Percentiles rank a stretch among this genome's conserved stretches.
These are phyloP conservation scores for Linderina pennispora DNA, from an alignment of 192 early-diverging fungal genomes.

Conservation along the genomic window DNA sequence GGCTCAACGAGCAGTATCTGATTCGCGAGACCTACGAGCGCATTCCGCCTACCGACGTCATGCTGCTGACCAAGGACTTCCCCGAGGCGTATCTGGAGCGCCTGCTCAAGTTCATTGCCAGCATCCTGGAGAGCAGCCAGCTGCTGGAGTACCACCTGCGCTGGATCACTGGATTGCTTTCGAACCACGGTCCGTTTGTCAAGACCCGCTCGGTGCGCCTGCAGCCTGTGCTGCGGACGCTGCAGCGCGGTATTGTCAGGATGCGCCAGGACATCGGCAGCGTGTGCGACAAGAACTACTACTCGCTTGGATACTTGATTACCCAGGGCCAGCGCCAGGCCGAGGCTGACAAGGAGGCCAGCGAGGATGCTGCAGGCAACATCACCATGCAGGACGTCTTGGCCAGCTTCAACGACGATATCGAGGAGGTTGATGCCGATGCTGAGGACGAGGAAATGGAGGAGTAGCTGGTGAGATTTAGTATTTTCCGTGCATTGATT, in stretches of 20 bases:
- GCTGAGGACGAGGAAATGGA: not conserved
- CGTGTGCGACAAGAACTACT: constrained; percentile 44
- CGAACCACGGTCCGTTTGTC: constrained; percentile 70
- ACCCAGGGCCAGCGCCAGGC: constrained; percentile 29
- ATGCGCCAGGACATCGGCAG: constrained; percentile 46
- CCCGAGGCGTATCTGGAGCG: constrained; percentile 83
- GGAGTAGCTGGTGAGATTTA: too few relatives aligned
- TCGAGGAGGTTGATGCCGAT: constrained; percentile 25
- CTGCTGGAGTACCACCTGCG: constrained; percentile 83
- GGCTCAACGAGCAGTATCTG: constrained; percentile 80
- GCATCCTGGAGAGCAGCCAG: constrained; percentile 71
- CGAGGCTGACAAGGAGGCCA: constrained; percentile 15
- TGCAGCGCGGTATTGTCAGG: constrained; percentile 66
- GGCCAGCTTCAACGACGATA: constrained; percentile 15
- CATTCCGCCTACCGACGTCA: constrained; percentile 72
- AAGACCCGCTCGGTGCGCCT: constrained; percentile 58
- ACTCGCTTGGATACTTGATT: constrained; percentile 31
- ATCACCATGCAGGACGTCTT: constrained; percentile 33
- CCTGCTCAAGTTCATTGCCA: constrained; percentile 77
- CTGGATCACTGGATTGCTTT: constrained; percentile 74
- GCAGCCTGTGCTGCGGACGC: constrained; percentile 67
- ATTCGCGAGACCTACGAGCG: constrained; percentile 73
- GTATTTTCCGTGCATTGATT: too few relatives aligned
- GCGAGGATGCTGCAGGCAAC: too few relatives aligned
- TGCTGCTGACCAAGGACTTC: constrained; percentile 70